Base-by-base conservation (phyloP, 2,329 filamentous ascomycete genomes). In the Pyrenophora graminea region DNA sequence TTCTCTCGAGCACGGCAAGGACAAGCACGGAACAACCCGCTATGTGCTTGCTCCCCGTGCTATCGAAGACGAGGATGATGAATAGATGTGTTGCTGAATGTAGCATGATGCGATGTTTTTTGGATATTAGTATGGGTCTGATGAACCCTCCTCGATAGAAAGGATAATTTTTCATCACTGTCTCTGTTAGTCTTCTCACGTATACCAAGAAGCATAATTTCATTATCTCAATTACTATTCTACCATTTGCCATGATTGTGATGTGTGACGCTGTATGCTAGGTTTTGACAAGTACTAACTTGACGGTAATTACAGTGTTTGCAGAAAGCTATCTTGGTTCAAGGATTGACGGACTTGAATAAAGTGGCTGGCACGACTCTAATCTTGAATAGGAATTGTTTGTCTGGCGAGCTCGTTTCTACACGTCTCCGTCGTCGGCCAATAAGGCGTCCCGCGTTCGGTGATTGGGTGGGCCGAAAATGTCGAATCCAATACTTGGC, bases 1-100 rank as follows among this genome's bases (percentile, higher is more conserved):
- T 56, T 81, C 83, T 31, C 71, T 86, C 61, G 80, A 82, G 74
- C 82, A 85, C 71, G 80, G 83, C 68, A 70, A 66, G 43, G 81
- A 83, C 62, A 78, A 77, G 62, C 66, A 76, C 58, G 77, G 74
- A 43, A 71, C 70, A 43, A 70, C 71, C 59, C 70, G 77, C 46
- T 82, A 75, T 67, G 64, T 74, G 39, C 67, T 80, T 53, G 74
- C 70, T 38, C 68, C 73, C 39, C 79, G 77, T 69, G 72, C 72
- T 8, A 75, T 77, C 33, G 77, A 80, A 57, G 77, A 77, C 48
- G 77, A 79, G 38, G 78, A 80, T 45, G 77, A 79, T 56, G 79
- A 76, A 44, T 69, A 69, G 44, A 63, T 59, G 48, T 47, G 48
- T 46, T 56, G 56, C 53, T 58, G 55, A 53, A 46, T 47, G 49